phyloP scores from a whole-genome alignment of 116 monocot species.

The Posidonia oceanica region DNA sequence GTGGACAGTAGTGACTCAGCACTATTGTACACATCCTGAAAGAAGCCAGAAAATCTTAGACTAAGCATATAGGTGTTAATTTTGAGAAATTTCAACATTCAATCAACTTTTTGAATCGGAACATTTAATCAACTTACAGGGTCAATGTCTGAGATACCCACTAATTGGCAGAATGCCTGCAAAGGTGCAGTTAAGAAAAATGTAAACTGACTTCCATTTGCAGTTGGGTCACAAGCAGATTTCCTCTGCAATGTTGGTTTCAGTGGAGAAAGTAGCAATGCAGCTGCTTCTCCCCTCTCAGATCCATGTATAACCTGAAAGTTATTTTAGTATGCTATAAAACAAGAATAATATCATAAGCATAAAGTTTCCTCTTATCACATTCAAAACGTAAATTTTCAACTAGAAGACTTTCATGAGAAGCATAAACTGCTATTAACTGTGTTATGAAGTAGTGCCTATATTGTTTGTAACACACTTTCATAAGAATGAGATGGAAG shows the following conservation, averaged over 20 bases:
- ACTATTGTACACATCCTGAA: slow-evolving; percentile 38
- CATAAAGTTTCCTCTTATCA: neutral
- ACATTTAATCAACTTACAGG: slow-evolving; percentile 28
- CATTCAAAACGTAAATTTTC: neutral
- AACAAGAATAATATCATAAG: neutral
- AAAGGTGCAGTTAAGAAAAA: slow-evolving; percentile 89
- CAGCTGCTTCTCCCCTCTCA: slow-evolving; percentile 78
- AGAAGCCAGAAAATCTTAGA: neutral
- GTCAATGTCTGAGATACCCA: slow-evolving; percentile 48
- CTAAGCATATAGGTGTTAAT: neutral
- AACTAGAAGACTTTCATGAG: no score
- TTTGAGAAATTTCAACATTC: neutral
- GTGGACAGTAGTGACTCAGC: slow-evolving; percentile 56
- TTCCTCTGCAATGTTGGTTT: slow-evolving; percentile 21
- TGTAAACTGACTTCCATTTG: slow-evolving; percentile 80
- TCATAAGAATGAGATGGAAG: no score
- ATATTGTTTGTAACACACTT: no score
- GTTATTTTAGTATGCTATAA: neutral
- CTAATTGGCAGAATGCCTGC: slow-evolving; percentile 80
- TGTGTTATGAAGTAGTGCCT: no score
- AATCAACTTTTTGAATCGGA: neutral
- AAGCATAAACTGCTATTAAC: no score
- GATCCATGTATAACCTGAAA: slow-evolving; percentile 70
- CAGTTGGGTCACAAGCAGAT: slow-evolving; percentile 29
- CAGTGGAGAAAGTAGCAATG: slow-evolving; percentile 77